phyloP scores from a whole-genome alignment of 805 yeast species.

The Isabelozyma pseudorhagii region DNA sequence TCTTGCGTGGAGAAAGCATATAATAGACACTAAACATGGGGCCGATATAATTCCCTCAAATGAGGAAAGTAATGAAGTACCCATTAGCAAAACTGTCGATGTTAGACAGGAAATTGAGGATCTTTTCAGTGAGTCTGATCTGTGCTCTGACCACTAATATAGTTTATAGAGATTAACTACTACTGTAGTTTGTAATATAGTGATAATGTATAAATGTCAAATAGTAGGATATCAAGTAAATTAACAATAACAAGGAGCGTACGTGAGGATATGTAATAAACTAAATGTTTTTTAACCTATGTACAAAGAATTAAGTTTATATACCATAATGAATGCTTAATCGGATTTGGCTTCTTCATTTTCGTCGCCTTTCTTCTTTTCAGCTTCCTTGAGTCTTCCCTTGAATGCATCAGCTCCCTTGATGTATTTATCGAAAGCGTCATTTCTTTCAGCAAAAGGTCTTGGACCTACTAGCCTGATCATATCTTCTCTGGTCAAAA shows the following conservation, averaged over 20 bases:
- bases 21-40: slow-evolving; percentile 15
- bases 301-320: background rate
- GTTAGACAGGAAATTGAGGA: background rate
- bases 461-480: slow-evolving; percentile 71
- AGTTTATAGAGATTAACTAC: background rate
- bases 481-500: slow-evolving; percentile 80
- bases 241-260: too few relatives aligned
- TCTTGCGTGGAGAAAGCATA: slow-evolving; percentile 26
- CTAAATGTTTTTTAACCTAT: background rate
- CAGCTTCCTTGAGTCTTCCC: slow-evolving; percentile 20
- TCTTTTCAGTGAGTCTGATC: background rate
- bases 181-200: too few relatives aligned
- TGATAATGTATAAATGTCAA: too few relatives aligned
- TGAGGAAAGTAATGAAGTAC: too few relatives aligned
- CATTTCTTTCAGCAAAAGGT: slow-evolving; percentile 75
- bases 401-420: slow-evolving; percentile 46
- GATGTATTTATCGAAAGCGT: slow-evolving; percentile 86
- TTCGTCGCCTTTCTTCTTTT: slow-evolving; percentile 2
- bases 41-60: too few relatives aligned
- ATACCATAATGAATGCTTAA: background rate
- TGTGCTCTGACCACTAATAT: background rate
- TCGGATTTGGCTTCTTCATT: background rate
- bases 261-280: background rate
- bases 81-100: background rate
- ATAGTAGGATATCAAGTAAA: too few relatives aligned